A percentile compares a stretch with the other conserved stretches of the same genome.
Conservation (phyloP, 495 filamentous ascomycete genomes). For the Penicillium samsonianum region DNA sequence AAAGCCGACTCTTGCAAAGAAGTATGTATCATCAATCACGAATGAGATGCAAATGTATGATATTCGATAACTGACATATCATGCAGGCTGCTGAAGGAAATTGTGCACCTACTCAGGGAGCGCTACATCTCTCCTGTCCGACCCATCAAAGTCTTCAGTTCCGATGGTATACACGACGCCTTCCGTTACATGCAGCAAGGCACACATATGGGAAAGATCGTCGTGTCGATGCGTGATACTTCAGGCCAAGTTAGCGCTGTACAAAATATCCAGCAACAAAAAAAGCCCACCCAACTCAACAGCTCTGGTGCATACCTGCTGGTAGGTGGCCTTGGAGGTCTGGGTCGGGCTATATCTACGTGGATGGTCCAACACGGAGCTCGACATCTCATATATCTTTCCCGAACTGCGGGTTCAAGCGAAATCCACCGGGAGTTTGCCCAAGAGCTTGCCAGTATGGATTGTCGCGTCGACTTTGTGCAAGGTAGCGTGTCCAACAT, state of each 20-base stretch:
- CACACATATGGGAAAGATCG: conserved; percentile 49
- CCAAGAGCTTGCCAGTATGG: conserved; percentile 38
- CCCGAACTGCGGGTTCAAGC: conserved; percentile 23
- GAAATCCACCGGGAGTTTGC: conserved; percentile 25
- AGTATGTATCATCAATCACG: conserved; percentile 12
- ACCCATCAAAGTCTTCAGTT: conserved; percentile 26
- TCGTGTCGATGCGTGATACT: conserved; percentile 27
- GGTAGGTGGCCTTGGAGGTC: conserved; percentile 51
- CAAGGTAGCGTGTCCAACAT: conserved; percentile 20
- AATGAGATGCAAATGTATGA: background rate
- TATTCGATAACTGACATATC: background rate
- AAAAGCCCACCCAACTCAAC: background rate
- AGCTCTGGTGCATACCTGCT: conserved; percentile 36
- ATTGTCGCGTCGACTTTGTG: conserved; percentile 26
- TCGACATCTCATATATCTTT: conserved; percentile 51
- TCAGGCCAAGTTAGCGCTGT: background rate
- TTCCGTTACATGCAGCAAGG: conserved; percentile 40
- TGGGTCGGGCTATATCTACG: background rate
- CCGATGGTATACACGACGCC: conserved; percentile 23
- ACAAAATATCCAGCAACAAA: background rate
- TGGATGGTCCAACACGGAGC: conserved; percentile 5
- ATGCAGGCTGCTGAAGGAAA: conserved; percentile 6
- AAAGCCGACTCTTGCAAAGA: background rate
- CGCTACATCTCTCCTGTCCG: conserved; percentile 41
- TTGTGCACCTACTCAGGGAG: conserved; percentile 1